These are phyloP conservation scores for Groenewaldozyma salmanticensis DNA, from an alignment of 805 yeast genomes.

Conservation along the genomic window DNA sequence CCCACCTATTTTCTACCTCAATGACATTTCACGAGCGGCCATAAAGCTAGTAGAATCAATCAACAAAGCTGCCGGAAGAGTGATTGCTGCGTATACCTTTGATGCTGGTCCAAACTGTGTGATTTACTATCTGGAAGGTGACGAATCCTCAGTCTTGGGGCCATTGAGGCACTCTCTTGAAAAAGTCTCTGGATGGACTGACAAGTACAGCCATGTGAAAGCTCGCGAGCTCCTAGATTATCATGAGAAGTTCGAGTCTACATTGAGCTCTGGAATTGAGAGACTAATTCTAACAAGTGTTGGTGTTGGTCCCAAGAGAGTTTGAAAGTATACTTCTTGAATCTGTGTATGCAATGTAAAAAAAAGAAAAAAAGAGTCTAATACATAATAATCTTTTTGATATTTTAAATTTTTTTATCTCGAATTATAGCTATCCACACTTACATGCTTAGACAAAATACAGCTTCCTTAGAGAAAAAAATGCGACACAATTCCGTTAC, in stretches of 20 bases:
- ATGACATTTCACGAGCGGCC: conserved; percentile 79
- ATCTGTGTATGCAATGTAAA: too few species aligned
- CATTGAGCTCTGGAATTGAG: conserved; percentile 47
- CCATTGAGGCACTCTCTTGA: conserved; percentile 53
- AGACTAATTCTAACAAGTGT: conserved; percentile 76
- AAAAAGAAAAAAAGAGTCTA: too few species aligned
- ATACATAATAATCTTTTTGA: too few species aligned
- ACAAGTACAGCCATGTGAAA: conserved; percentile 25
- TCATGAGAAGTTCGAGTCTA: neutral
- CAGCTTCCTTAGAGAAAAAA: too few species aligned
- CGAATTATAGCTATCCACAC: too few species aligned
- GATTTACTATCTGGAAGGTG: conserved; percentile 68
- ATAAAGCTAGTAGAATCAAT: conserved; percentile 70
- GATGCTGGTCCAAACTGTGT: conserved; percentile 99
- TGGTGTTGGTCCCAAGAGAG: conserved; percentile 74
- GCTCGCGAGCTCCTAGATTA: conserved; percentile 14
- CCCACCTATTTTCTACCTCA: conserved; percentile 93
- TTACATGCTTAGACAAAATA: too few species aligned
- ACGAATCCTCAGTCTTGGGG: conserved; percentile 67
- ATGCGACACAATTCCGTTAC: too few species aligned
- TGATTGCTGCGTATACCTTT: conserved; percentile 90
- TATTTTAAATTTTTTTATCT: too few species aligned
- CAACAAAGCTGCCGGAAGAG: conserved; percentile 51
- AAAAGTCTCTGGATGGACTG: conserved; percentile 61
- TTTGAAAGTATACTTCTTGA: too few species aligned